A percentile compares a stretch with the other conserved stretches of the same genome.
phyloP scores from a whole-genome alignment of 2,329 filamentous ascomycete genomes.

The Talaromyces sp. region DNA sequence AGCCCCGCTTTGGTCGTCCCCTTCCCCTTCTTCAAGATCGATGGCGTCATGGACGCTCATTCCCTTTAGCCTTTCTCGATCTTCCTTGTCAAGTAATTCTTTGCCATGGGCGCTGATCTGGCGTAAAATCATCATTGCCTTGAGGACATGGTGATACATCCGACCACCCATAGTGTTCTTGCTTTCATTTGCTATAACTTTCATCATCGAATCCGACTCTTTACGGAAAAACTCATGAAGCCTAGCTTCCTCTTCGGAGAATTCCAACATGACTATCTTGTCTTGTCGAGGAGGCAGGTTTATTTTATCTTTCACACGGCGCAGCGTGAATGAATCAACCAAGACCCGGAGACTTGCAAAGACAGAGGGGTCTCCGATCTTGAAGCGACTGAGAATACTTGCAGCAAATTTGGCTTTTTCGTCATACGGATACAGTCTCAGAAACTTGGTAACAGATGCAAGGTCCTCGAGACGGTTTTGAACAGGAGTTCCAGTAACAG shows the following conservation, averaged over 20 bases:
- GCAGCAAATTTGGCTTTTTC: conserved; percentile 69
- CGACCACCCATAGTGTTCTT: conserved; percentile 70
- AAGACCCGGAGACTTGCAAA: conserved; percentile 75
- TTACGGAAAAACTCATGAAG: conserved; percentile 81
- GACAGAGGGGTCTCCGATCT: conserved; percentile 76
- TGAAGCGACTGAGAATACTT: conserved; percentile 80
- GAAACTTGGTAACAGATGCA: conserved; percentile 77
- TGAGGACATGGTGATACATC: conserved; percentile 89
- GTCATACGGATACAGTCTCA: conserved; percentile 80
- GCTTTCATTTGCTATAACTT: conserved; percentile 62
- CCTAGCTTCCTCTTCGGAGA: conserved; percentile 66
- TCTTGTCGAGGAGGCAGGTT: conserved; percentile 72
- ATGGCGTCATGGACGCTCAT: conserved; percentile 81
- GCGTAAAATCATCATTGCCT: conserved; percentile 82
- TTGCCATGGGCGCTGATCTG: conserved; percentile 92
- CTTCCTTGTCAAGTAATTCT: conserved; percentile 78
- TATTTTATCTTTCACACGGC: conserved; percentile 87
- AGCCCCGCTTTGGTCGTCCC: conserved; percentile 52
- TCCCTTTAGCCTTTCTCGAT: conserved; percentile 73
- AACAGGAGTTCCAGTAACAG: conserved; percentile 92
- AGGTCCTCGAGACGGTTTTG: conserved; percentile 92
- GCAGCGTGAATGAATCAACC: conserved; percentile 89
- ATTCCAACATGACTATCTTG: conserved; percentile 66
- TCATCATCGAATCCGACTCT: conserved; percentile 74
- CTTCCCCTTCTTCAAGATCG: conserved; percentile 75